Percentiles rank a stretch among this genome's conserved stretches.
Evolutionary conservation across 306 rosid genomes (phyloP).

Genomic region (Cicer pinnatifidum): DNA sequence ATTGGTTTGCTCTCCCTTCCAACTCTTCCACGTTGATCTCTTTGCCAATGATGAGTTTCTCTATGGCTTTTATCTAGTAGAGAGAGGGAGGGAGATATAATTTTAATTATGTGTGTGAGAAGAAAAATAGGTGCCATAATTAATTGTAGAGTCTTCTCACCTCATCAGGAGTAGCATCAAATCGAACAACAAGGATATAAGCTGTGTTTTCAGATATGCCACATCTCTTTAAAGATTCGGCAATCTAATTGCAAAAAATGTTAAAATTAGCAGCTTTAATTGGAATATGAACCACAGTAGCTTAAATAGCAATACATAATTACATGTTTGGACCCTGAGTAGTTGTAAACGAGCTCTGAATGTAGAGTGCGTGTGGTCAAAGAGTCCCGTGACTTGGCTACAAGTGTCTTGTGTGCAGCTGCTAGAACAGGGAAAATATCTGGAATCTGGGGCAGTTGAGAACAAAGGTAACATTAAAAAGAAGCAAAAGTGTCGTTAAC

Average conservation of each 20-base stretch:
- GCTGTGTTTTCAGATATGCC: slow-evolving; percentile 78
- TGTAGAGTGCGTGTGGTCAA: slow-evolving; percentile 88
- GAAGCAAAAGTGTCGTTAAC: slow-evolving; percentile 9
- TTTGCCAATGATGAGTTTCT: slow-evolving; percentile 70
- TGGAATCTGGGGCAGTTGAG: slow-evolving; percentile 68
- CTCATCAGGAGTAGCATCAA: slow-evolving; percentile 74
- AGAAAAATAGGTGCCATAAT: neutral
- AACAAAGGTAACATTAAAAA: slow-evolving; percentile 43
- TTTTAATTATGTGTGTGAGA: slow-evolving; percentile 5
- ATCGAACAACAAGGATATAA: slow-evolving; percentile 78
- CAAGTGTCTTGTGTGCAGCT: slow-evolving; percentile 77
- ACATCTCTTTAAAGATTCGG: slow-evolving; percentile 88
- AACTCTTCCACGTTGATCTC: slow-evolving; percentile 76
- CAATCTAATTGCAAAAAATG: slow-evolving; percentile 60
- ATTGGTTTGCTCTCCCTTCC: slow-evolving; percentile 69
- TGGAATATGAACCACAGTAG: slow-evolving; percentile 10
- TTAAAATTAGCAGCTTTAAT: slow-evolving; percentile 41
- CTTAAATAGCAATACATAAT: slow-evolving; percentile 31
- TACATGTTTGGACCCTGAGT: slow-evolving; percentile 94
- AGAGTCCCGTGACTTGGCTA: slow-evolving; percentile 72
- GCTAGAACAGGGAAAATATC: slow-evolving; percentile 83
- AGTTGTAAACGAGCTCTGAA: slow-evolving; percentile 93
- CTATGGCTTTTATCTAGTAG: slow-evolving; percentile 63
- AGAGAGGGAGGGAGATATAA: neutral
- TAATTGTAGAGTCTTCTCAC: slow-evolving; percentile 48